Evolutionary conservation across 2,329 filamentous ascomycete species (phyloP).

Genomic region (Plenodomus lindquistii): DNA sequence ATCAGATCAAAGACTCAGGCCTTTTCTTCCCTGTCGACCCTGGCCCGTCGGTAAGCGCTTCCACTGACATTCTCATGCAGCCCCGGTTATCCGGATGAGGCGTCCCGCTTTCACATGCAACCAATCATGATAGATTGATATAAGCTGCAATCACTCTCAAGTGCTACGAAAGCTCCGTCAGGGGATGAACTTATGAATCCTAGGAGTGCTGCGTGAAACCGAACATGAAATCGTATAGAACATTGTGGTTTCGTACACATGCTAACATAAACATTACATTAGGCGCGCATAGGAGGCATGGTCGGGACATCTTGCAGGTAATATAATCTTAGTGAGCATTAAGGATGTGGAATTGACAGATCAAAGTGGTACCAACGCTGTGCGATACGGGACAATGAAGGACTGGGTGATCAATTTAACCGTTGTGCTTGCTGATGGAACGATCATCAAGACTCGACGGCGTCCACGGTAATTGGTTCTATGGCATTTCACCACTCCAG

Average conservation of each 20-base stretch:
- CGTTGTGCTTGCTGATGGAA: conserved; percentile 77
- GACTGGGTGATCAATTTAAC: conserved; percentile 86
- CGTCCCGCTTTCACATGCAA: too few relatives aligned
- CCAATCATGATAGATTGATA: too few relatives aligned
- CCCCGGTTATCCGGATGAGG: conserved; percentile 14
- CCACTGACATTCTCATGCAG: conserved; percentile 5
- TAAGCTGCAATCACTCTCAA: too few relatives aligned
- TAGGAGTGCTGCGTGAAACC: too few relatives aligned
- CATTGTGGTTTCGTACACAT: too few relatives aligned
- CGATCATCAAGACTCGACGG: conserved; percentile 75
- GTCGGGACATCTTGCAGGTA: conserved; percentile 69
- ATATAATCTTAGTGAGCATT: conserved; percentile 4
- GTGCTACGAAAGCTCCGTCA: too few relatives aligned
- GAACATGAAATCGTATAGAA: too few relatives aligned
- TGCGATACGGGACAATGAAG: conserved; percentile 83
- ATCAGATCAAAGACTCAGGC: conserved; percentile 70
- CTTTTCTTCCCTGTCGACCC: conserved; percentile 93
- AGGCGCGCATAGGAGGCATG: conserved; percentile 81
- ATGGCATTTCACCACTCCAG: conserved; percentile 5
- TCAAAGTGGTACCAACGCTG: conserved; percentile 73
- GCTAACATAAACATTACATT: conserved; percentile 23
- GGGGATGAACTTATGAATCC: too few relatives aligned
- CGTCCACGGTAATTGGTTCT: conserved; percentile 60
- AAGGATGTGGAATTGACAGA: conserved; percentile 10
- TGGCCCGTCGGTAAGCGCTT: conserved; percentile 58